Base-by-base conservation (phyloP, 2,329 filamentous ascomycete genomes). In the Fusarium cicatricum region DNA sequence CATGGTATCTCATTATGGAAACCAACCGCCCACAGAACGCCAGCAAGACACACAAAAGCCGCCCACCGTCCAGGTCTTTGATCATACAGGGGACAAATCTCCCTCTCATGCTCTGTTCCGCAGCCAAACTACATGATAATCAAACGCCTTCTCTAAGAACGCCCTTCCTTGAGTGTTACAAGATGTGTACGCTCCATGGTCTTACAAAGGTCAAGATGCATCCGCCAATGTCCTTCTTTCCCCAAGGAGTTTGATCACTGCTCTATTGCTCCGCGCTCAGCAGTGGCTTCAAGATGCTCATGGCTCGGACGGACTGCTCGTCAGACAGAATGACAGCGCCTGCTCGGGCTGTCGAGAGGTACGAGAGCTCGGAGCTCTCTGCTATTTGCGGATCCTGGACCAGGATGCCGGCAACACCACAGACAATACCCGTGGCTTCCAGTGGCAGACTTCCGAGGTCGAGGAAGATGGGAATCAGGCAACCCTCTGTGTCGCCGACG, bases 371-470 rank as follows among this genome's bases (percentile, higher is more conserved):
- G 1, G 91, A 85, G 63, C 76, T 81, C 55, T 78, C 77, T 29
- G 73, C 72, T 65, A 77, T 77, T 49, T 80, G 75, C 73, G 91
- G 88, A 39, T 90, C 90, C 43, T 90, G 86, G 1, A 92, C 90
- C 23, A 98, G 80, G 49, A 87, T 84, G 21, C 92, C 91, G 0
- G 94, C 93, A 2, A 99, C 91, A 23, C 95, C 94, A 65, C 93
- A 97, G 4, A 99, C 92, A 53, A 99, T 97, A 17, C 94, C 94
- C 0, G 93, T 96, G 8, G 92, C 92, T 73, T 97, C 92, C 36
- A 94, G 82, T 0, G 94, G 91, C 34, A 98, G 78, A 36, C 86
- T 86, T 16, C 85, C 86, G 21, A 99, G 82, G 67, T 98, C 92
- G 4, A 99, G 82, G 54, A 92, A 94, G 65, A 99, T 95, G 2